A percentile compares a stretch with the other conserved stretches of the same genome.
Conservation (phyloP, 306 rosid genomes). For the Aeschynomene evenia region DNA sequence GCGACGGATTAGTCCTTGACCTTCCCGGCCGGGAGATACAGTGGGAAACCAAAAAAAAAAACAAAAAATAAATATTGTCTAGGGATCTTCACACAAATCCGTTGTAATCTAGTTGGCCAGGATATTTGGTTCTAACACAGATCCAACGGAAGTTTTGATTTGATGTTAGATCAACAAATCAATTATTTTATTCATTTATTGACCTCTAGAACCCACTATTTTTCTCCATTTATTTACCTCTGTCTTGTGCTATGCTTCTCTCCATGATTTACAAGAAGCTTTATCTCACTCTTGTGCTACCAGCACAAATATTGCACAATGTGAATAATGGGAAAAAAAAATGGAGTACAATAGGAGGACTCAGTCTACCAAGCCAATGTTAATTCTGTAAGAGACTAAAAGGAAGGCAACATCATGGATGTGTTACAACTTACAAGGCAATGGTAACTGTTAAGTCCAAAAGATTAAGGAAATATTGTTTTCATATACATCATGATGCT, state of each 20-base stretch:
- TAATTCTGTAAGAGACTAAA: not conserved
- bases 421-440: not conserved
- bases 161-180: too few relatives aligned
- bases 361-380: not conserved
- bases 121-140: slow-evolving; percentile 54
- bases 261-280: too few relatives aligned
- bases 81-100: slow-evolving; percentile 8
- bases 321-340: not conserved
- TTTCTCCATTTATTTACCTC: not conserved
- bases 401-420: slow-evolving; percentile 1
- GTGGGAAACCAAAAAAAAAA: too few relatives aligned
- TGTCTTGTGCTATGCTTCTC: not conserved
- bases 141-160: slow-evolving; percentile 41
- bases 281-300: not conserved
- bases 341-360: not conserved
- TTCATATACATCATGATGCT: not conserved
- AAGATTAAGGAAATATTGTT: not conserved
- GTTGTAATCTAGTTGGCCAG: slow-evolving; percentile 62
- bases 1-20: too few relatives aligned
- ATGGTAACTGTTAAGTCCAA: not conserved
- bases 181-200: not conserved
- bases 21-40: too few relatives aligned
- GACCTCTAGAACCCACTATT: not conserved
- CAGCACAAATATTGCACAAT: not conserved
- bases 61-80: too few relatives aligned